Evolutionary conservation across 768 basidiomycete genomes (phyloP).

Genomic region (Auriscalpium vulgare): DNA sequence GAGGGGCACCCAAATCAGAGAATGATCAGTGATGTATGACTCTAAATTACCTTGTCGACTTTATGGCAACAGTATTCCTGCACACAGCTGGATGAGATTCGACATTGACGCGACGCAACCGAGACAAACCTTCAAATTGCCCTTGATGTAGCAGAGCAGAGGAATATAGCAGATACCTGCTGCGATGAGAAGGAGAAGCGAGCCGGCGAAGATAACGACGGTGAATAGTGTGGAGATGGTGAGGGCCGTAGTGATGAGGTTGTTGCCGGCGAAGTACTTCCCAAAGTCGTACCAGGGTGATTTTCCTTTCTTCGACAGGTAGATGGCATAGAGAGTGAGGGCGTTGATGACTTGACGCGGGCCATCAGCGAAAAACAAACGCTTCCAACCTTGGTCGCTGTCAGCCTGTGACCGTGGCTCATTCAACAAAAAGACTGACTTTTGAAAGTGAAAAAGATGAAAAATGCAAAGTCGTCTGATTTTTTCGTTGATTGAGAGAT

Average conservation of each 20-base stretch:
- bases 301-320: slow-evolving; percentile 42
- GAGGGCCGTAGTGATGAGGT: slow-evolving; percentile 63
- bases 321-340: slow-evolving; percentile 93
- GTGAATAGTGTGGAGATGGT: slow-evolving; percentile 90
- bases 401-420: not conserved
- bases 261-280: slow-evolving; percentile 76
- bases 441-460: slow-evolving; percentile 99
- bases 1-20: not conserved
- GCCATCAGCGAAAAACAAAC: slow-evolving; percentile 84
- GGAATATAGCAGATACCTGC: slow-evolving; percentile 90
- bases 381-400: slow-evolving; percentile 63
- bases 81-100: not conserved
- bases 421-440: slow-evolving; percentile 42
- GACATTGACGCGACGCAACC: not conserved
- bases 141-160: slow-evolving; percentile 91
- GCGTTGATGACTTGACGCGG: slow-evolving; percentile 97
- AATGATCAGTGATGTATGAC: not conserved
- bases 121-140: slow-evolving; percentile 77
- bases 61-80: slow-evolving; percentile 98
- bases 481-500: slow-evolving; percentile 93
- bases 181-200: slow-evolving; percentile 68
- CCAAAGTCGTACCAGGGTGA: slow-evolving; percentile 60
- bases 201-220: slow-evolving; percentile 78
- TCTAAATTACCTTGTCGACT: slow-evolving; percentile 76
- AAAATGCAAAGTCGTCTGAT: slow-evolving; percentile 97